These are phyloP conservation scores for Gossypium schwendimanii DNA, from an alignment of 441 rosid species.

Conservation along the genomic window DNA sequence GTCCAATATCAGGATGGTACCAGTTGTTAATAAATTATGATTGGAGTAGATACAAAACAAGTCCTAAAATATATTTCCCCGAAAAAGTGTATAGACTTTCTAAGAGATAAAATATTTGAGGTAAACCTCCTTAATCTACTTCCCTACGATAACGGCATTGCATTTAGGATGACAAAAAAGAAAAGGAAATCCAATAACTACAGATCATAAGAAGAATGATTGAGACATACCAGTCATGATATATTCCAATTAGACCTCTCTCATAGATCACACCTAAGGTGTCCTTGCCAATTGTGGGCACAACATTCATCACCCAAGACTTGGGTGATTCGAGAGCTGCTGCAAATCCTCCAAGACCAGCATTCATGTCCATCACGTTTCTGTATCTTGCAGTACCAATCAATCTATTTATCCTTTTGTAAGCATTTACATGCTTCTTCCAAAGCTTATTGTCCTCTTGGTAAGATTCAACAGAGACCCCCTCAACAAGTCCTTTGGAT, in stretches of 20 bases:
- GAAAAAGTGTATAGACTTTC: neutral
- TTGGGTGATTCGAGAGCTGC: conserved; percentile 85
- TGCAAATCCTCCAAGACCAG: conserved; percentile 89
- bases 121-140: neutral
- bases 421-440: conserved; percentile 65
- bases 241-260: conserved; percentile 83
- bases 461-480: conserved; percentile 49
- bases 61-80: too few species aligned
- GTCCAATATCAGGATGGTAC: neutral
- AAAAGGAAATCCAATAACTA: neutral
- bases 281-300: conserved; percentile 66
- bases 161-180: neutral
- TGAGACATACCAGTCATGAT: conserved; percentile 76
- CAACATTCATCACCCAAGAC: conserved; percentile 94
- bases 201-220: neutral
- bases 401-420: conserved; percentile 62
- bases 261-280: conserved; percentile 78
- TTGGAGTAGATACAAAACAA: too few species aligned
- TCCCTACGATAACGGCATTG: neutral
- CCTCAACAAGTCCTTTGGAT: conserved; percentile 51
- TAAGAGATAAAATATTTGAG: neutral
- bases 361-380: conserved; percentile 93
- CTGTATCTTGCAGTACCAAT: conserved; percentile 73
- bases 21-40: neutral
- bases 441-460: conserved; percentile 60